Conservation (phyloP, 1,284 basidiomycete genomes). For the Schizophyllum amplum region DNA sequence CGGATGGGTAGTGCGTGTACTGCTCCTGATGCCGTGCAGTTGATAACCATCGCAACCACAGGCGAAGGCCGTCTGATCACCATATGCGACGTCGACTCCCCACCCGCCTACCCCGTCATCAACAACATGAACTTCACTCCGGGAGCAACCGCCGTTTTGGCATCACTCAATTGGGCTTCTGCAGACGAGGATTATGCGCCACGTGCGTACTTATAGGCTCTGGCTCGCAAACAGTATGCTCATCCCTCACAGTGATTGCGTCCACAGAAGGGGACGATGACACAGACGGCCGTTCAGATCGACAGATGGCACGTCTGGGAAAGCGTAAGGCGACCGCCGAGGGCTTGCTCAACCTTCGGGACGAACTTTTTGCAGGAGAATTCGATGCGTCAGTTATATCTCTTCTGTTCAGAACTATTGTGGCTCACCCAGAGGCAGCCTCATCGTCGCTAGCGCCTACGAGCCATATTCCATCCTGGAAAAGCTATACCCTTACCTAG, state of each 20-base stretch:
- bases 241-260: not conserved
- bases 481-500: conserved; percentile 67
- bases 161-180: conserved; percentile 88
- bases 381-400: conserved; percentile 66
- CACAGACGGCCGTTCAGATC: conserved; percentile 51
- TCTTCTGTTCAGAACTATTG: not conserved
- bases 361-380: conserved; percentile 81
- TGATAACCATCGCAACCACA: conserved; percentile 23
- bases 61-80: conserved; percentile 78
- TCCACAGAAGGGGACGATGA: conserved; percentile 17
- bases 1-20: conserved; percentile 67
- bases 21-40: conserved; percentile 1
- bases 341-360: conserved; percentile 53
- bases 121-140: conserved; percentile 81
- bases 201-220: conserved; percentile 3
- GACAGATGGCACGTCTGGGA: conserved; percentile 58
- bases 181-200: conserved; percentile 71
- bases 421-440: conserved; percentile 30
- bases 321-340: conserved; percentile 67
- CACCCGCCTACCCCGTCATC: conserved; percentile 86
- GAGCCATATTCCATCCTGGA: conserved; percentile 82
- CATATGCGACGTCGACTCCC: conserved; percentile 87
- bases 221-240: conserved; percentile 5
- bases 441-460: conserved; percentile 81
- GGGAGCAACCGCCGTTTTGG: conserved; percentile 47